These are phyloP conservation scores for Fragaria nilgerrensis DNA, from an alignment of 306 rosid species.

Conservation along the genomic window DNA sequence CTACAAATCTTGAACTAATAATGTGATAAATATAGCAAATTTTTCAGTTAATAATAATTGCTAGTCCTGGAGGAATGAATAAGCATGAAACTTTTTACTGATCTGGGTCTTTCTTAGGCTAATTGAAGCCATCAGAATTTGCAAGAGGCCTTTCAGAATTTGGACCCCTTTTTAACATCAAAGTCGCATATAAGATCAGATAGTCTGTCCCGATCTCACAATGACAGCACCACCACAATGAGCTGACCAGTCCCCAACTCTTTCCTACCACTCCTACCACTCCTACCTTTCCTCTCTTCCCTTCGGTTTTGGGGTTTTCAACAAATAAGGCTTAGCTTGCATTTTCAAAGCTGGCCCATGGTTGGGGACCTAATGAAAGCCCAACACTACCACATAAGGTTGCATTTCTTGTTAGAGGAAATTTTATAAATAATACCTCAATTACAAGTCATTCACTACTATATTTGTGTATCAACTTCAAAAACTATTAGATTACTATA, in stretches of 20 bases:
- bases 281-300: slow-evolving; percentile 9
- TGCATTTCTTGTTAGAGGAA: no score
- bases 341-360: background rate
- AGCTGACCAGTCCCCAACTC: slow-evolving; percentile 24
- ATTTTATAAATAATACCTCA: no score
- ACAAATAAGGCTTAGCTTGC: background rate
- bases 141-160: background rate
- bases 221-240: slow-evolving; percentile 24
- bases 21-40: background rate
- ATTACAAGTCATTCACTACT: no score
- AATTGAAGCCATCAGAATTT: background rate
- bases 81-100: background rate
- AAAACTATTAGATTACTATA: no score
- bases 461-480: no score
- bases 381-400: background rate
- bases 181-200: slow-evolving; percentile 12
- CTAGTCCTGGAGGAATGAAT: background rate
- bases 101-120: background rate
- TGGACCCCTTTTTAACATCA: background rate
- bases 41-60: background rate
- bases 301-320: background rate
- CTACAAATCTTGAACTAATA: slow-evolving; percentile 12
- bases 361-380: background rate
- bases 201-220: slow-evolving; percentile 23
- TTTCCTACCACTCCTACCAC: background rate